A percentile compares a stretch with the other conserved stretches of the same genome.
These are phyloP conservation scores for Metschnikowia cerradonensis DNA, from an alignment of 805 yeast species.

Conservation along the genomic window DNA sequence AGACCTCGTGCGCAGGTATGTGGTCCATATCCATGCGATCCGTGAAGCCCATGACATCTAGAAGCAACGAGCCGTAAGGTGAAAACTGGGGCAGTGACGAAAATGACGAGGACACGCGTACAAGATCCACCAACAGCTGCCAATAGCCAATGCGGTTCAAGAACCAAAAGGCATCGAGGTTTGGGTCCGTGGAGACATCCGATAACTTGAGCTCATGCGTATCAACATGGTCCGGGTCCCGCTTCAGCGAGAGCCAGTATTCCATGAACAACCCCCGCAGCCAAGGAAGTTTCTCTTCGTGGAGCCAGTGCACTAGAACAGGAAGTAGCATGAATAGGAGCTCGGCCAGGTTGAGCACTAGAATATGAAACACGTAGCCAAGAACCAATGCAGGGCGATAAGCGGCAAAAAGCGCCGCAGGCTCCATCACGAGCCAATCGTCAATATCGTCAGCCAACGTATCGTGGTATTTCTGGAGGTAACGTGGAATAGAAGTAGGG, in stretches of 20 bases:
- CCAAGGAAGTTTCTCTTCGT: slow-evolving; percentile 19
- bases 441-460: slow-evolving; percentile 33
- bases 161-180: slow-evolving; percentile 23
- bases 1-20: slow-evolving; percentile 5
- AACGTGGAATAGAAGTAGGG: slow-evolving; percentile 23
- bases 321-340: slow-evolving; percentile 32
- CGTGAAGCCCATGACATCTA: slow-evolving; percentile 21
- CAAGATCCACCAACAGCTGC: slow-evolving; percentile 20
- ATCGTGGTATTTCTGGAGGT: slow-evolving; percentile 20
- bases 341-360: slow-evolving; percentile 33
- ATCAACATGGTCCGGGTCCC: slow-evolving; percentile 11
- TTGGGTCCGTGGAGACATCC: slow-evolving; percentile 8
- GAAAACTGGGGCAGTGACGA: slow-evolving; percentile 6
- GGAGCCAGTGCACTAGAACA: slow-evolving; percentile 35
- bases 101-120: slow-evolving; percentile 1
- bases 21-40: slow-evolving; percentile 14
- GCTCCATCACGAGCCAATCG: slow-evolving; percentile 35
- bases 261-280: slow-evolving; percentile 12
- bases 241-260: slow-evolving; percentile 13
- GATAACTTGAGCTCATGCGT: slow-evolving; percentile 6
- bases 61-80: slow-evolving; percentile 21
- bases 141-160: slow-evolving; percentile 28
- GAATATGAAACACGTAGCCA: slow-evolving; percentile 34
- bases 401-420: slow-evolving; percentile 18
- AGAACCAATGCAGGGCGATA: slow-evolving; percentile 25